Evolutionary conservation across 208 protist species (phyloP).

Genomic region (Wallacemonas sp.): DNA sequence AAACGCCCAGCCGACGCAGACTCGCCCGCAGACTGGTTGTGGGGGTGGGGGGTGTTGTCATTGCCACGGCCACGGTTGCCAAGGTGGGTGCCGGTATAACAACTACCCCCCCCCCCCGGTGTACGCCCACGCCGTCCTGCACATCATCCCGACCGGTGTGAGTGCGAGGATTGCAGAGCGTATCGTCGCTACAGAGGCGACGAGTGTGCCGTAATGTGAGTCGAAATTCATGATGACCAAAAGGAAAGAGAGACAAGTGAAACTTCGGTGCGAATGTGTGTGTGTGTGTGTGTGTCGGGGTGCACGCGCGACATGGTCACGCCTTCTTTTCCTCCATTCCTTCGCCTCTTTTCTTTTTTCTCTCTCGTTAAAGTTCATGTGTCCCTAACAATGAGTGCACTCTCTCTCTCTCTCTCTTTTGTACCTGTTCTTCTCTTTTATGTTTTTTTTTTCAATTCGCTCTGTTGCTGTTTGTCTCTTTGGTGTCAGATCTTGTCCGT

Average conservation of each 20-base stretch:
- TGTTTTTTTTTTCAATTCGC: not conserved
- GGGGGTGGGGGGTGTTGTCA: not conserved
- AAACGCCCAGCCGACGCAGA: not conserved
- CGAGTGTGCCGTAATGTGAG: not conserved
- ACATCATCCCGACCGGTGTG: not conserved
- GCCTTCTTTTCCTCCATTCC: too few relatives aligned
- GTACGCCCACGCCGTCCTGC: too few relatives aligned
- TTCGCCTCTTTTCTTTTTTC: not conserved
- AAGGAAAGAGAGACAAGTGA: too few relatives aligned
- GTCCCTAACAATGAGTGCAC: too few relatives aligned
- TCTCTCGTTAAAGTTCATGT: constrained; percentile 5
- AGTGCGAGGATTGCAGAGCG: not conserved
- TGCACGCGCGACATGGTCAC: too few relatives aligned
- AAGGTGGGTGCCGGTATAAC: not conserved
- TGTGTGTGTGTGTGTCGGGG: too few relatives aligned
- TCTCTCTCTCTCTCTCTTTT: not conserved
- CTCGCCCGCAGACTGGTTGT: not conserved
- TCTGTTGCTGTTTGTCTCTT: too few relatives aligned
- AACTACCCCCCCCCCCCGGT: too few relatives aligned
- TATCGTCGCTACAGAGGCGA: not conserved
- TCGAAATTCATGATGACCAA: not conserved
- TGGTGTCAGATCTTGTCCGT: too few relatives aligned
- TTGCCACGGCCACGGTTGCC: not conserved
- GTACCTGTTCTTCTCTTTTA: not conserved
- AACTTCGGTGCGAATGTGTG: too few relatives aligned